Evolutionary conservation across 2,329 filamentous ascomycete genomes (phyloP), one percentile per base, ranked within the genome.

Genomic region (Eutypa lata): DNA sequence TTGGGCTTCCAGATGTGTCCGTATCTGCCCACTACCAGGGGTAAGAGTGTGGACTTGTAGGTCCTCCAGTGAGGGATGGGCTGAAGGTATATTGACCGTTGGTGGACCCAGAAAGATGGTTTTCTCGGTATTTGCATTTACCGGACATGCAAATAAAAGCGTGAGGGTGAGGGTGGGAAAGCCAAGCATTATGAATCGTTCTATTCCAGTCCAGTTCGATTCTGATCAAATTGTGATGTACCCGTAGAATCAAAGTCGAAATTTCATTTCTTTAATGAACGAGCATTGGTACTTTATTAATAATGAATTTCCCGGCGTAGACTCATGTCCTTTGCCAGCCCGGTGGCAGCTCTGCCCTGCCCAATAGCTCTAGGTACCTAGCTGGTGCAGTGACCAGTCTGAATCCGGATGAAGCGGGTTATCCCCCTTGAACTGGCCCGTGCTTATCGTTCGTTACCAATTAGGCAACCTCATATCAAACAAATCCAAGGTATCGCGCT

Each of bases 71-170:
- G 73, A 79, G 53, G 80, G 81, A 60, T 76, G 77, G 48, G 75
- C 68, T 50, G 79, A 70, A 35, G 87, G 81, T 45, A 89, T 71
- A 51, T 76, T 70, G 63, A 83, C 70, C 31, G 77, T 70, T 31
- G 74, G 67, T 11, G 92, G 91, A 21, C 83, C 91, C 35, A 88
- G 76, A 74, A 99, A 97, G 65, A 97, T 90, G 61, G 83, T 79
- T 73, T 99, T 99, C 70, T 97, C 94, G 51, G 89, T 88, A 70
- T 99, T 97, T 68, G 88, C 91, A 60, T 68, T 64, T 55, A 66
- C 70, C 43, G 58, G 45, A 24, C 26, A 31, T 31, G 56, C 47
- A 46, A 59, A 46, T 5, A 61, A 26, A 47, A 59, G 46, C 16
- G 49, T 28, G n/a, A 45, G 53, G 37, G 56, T 5, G 38, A 54